Evolutionary conservation across 177 flowering plant species (phyloP).

Genomic region (Vitis hybrid): DNA sequence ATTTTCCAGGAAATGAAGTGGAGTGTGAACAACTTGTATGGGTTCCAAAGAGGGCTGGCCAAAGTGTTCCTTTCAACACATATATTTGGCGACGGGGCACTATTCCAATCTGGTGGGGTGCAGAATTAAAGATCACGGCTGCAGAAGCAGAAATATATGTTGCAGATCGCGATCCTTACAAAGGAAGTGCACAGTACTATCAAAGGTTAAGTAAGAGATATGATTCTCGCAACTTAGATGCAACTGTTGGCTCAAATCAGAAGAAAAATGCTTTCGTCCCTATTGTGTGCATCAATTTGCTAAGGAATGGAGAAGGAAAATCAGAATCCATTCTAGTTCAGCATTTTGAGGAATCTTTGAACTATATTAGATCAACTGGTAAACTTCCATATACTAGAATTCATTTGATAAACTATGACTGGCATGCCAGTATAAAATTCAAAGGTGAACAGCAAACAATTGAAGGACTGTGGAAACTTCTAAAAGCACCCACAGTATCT

Average conservation of each 20-base stretch:
- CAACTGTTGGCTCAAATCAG: slow-evolving; percentile 41
- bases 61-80: slow-evolving; percentile 84
- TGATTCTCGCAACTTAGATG: slow-evolving; percentile 57
- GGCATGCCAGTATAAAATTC: slow-evolving; percentile 88
- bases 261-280: slow-evolving; percentile 74
- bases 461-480: slow-evolving; percentile 90
- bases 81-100: slow-evolving; percentile 97
- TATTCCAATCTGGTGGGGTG: slow-evolving; percentile 99
- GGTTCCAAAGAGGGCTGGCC: slow-evolving; percentile 72
- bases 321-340: slow-evolving; percentile 88
- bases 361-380: slow-evolving; percentile 61
- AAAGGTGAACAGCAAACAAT: slow-evolving; percentile 96
- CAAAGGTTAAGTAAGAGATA: slow-evolving; percentile 84
- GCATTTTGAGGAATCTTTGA: slow-evolving; percentile 91
- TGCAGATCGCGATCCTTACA: slow-evolving; percentile 79
- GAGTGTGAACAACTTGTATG: slow-evolving; percentile 98
- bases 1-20: slow-evolving; percentile 88
- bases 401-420: slow-evolving; percentile 87
- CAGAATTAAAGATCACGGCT: slow-evolving; percentile 90
- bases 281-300: slow-evolving; percentile 85
- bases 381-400: slow-evolving; percentile 74
- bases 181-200: slow-evolving; percentile 83
- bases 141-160: slow-evolving; percentile 99
- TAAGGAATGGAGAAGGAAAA: slow-evolving; percentile 88
- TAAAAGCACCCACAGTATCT: slow-evolving; percentile 71